Base-by-base conservation (phyloP, 345 rosid species). In the Arabis alpina region DNA sequence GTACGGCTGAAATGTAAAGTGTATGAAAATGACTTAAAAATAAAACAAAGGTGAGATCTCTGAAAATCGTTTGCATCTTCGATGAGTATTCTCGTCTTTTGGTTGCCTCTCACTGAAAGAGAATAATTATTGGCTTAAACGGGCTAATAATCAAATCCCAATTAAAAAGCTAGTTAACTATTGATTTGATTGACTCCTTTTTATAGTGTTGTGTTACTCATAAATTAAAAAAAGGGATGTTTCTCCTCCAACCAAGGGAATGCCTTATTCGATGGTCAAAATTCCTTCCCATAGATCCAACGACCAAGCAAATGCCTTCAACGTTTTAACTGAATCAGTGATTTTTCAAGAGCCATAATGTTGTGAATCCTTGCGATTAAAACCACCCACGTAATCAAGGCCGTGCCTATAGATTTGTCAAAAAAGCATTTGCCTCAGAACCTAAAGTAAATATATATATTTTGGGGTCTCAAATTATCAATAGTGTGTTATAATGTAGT, bases 181-280 rank as follows among this genome's bases (percentile, higher is more conserved):
- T 36, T 53, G 37, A 52, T 51, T 42, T 12, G 16, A 6, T 61
- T 32, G 47, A 32, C 48, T 52, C 2, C 14, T 53, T 3, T 50
- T 15, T 25, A 62, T 1, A 62, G 30, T 47, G 7, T 10, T 42
- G 19, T 71, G 51, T 52, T 42, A 64, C 34, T 71, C 51, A 15
- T 42, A 71, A 52, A 53, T 68, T 71, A 23, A 14, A 55, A 61
- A 71, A 56, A 13, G 30, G 47, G 34, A 63, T 54, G 69, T 43
- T 62, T 43, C 8, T 23, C 40, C 39, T 53, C 55, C 56, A 71
- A 19, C 48, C 28, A 61, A 61, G n/a, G 19, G 2, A 52, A 52
- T 59, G 9, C 54, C 53, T 52, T 71, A 62, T 53, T 71, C 40
- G 47, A 71, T 41, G 49, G 75, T 62, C 76, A 24, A 62, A 42